Evolutionary conservation across 139 green algal species (phyloP).

Genomic region (Ettlia oleoabundans): DNA sequence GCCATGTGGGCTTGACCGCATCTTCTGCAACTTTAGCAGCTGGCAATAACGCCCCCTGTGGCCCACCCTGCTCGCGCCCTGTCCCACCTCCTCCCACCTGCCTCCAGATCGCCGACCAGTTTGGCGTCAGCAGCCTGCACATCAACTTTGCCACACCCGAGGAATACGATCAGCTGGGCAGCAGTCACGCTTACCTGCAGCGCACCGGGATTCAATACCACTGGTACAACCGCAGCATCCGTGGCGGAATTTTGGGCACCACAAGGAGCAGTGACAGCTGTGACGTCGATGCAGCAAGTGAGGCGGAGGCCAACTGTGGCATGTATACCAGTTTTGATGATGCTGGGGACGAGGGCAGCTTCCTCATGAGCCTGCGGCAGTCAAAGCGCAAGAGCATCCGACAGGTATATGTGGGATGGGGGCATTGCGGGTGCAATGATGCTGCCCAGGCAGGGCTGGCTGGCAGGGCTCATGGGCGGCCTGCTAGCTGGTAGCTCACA

Average conservation of each 20-base stretch:
- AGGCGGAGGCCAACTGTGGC: background rate
- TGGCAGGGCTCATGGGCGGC: too few species aligned
- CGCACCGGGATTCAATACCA: conserved; percentile 66
- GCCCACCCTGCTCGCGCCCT: background rate
- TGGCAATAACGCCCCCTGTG: background rate
- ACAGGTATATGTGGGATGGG: conserved; percentile 60
- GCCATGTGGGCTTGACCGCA: background rate
- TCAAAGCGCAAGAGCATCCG: conserved; percentile 89
- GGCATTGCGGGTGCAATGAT: background rate
- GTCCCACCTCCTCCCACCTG: background rate
- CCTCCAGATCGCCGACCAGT: conserved; percentile 49
- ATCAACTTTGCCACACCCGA: conserved; percentile 84
- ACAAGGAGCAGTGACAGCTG: background rate
- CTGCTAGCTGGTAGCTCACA: too few species aligned
- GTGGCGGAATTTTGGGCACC: conserved; percentile 1
- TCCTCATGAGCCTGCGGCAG: conserved; percentile 81
- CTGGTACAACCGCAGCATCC: background rate
- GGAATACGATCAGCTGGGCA: conserved; percentile 70
- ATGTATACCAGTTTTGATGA: conserved; percentile 40
- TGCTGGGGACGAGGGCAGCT: conserved; percentile 18
- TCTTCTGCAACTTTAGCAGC: background rate
- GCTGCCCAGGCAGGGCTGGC: background rate
- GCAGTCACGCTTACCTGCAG: conserved; percentile 70
- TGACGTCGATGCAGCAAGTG: background rate
- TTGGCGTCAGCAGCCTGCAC: conserved; percentile 75